Percentiles rank a stretch among this genome's conserved stretches.
Evolutionary conservation across 2,329 filamentous ascomycete species (phyloP).

Genomic region (Fusarium sp.): DNA sequence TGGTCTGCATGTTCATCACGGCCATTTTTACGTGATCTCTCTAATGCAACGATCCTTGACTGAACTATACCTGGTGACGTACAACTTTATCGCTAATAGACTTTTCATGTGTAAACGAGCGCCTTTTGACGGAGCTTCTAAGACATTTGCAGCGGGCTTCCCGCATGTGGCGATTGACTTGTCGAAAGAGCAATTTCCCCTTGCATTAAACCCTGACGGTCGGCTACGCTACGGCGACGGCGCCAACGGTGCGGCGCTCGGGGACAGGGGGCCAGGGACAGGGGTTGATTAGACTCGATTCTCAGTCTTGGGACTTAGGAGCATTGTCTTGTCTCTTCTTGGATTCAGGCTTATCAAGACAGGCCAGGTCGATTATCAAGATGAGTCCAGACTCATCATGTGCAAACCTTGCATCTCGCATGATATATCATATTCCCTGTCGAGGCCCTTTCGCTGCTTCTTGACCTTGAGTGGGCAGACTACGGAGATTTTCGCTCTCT

Average conservation of each 20-base stretch:
- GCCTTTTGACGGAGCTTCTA: neutral
- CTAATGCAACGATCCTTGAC: neutral
- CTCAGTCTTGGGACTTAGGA: slow-evolving; percentile 8
- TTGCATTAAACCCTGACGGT: slow-evolving; percentile 41
- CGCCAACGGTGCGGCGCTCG: slow-evolving; percentile 41
- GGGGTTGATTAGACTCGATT: slow-evolving; percentile 7
- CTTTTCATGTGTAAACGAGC: neutral
- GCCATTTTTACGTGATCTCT: neutral
- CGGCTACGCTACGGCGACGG: slow-evolving; percentile 33
- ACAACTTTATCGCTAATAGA: neutral
- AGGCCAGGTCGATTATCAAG: neutral
- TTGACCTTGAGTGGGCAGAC: neutral
- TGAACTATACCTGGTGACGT: neutral
- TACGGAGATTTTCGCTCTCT: slow-evolving; percentile 7
- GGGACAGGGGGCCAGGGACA: slow-evolving; percentile 10
- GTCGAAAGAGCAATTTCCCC: slow-evolving; percentile 34
- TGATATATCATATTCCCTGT: neutral
- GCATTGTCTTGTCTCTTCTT: neutral
- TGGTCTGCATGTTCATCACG: neutral
- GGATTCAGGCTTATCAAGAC: neutral
- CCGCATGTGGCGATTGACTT: neutral
- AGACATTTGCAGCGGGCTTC: slow-evolving; percentile 9
- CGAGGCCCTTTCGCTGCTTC: neutral
- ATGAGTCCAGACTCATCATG: slow-evolving; percentile 5
- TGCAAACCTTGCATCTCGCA: neutral